Percentiles rank a stretch among this genome's conserved stretches.
Conservation (phyloP, 2,329 filamentous ascomycete species). For the Paracoccidioides brasiliensis region DNA sequence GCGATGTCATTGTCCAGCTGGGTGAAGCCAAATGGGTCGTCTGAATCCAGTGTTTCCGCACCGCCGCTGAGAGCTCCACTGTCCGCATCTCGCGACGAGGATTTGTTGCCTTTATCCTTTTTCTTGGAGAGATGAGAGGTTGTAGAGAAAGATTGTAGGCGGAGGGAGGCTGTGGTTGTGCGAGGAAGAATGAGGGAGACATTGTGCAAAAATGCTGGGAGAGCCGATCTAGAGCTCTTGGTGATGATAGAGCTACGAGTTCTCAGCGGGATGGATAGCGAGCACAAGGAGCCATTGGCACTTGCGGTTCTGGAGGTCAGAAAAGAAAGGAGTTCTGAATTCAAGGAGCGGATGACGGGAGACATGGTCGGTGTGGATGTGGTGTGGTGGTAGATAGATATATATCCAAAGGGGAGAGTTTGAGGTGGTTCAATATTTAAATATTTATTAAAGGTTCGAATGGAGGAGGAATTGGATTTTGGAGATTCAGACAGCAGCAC, state of each 20-base stretch:
- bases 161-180: neutral
- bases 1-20: conserved; percentile 44
- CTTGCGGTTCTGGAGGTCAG: neutral
- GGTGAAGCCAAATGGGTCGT: conserved; percentile 50
- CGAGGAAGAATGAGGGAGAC: neutral
- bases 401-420: neutral
- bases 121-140: conserved; percentile 35
- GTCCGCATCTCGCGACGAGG: conserved; percentile 19
- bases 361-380: neutral
- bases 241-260: neutral
- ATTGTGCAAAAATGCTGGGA: neutral
- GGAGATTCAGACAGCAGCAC: no score
- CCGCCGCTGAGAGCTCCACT: conserved; percentile 20
- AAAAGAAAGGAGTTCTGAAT: neutral
- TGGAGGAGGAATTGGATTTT: no score
- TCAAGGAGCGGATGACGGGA: conserved; percentile 1
- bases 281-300: neutral
- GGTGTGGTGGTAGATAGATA: neutral
- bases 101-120: conserved; percentile 32
- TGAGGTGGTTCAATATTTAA: neutral
- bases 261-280: neutral
- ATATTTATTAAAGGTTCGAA: no score
- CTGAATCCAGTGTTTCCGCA: conserved; percentile 10
- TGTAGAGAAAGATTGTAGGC: conserved; percentile 27
- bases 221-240: neutral